These are phyloP conservation scores for Chenopodium berlandieri DNA, from an alignment of 148 eudicot species.

Conservation along the genomic window DNA sequence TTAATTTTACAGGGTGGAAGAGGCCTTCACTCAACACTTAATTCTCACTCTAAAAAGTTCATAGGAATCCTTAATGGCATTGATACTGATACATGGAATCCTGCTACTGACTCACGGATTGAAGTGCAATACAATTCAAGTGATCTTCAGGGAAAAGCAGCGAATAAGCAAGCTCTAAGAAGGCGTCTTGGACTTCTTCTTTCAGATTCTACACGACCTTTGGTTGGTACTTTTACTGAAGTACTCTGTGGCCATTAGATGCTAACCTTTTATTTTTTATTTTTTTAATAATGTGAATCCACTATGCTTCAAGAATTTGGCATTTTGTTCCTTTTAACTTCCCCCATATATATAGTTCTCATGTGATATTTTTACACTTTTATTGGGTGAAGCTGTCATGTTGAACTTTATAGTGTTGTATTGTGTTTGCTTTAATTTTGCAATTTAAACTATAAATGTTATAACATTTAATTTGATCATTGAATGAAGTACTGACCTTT, in stretches of 20 bases:
- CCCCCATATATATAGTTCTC: background rate
- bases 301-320: background rate
- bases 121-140: slow-evolving; percentile 66
- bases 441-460: background rate
- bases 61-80: slow-evolving; percentile 91
- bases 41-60: slow-evolving; percentile 79
- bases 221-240: slow-evolving; percentile 42
- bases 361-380: background rate
- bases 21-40: slow-evolving; percentile 84
- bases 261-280: background rate
- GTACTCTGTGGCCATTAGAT: background rate
- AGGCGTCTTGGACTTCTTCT: slow-evolving; percentile 67
- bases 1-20: slow-evolving; percentile 60
- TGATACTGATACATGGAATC: slow-evolving; percentile 94
- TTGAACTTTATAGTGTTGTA: background rate
- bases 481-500: background rate
- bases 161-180: slow-evolving; percentile 76
- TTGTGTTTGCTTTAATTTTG: background rate
- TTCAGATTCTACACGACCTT: slow-evolving; percentile 52
- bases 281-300: background rate
- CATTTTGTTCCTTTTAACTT: background rate
- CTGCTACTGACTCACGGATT: slow-evolving; percentile 72
- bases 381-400: background rate
- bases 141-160: slow-evolving; percentile 76
- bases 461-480: background rate